Conservation (phyloP, 768 basidiomycete genomes). For the Termitomyces sp. region DNA sequence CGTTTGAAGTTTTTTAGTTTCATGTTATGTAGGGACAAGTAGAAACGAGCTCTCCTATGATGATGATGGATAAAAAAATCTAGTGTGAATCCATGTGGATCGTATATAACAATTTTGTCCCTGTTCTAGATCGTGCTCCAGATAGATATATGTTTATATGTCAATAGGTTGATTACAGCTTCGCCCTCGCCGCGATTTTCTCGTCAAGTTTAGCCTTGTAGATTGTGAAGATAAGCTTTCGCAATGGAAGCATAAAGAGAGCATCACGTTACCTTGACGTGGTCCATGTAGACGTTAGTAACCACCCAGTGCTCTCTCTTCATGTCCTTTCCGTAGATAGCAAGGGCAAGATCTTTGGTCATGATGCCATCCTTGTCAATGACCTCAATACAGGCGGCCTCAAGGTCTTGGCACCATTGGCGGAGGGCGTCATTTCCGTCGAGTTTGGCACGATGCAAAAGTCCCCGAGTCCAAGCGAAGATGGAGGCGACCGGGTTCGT, state of each 20-base stretch:
- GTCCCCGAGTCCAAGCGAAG: conserved; percentile 97
- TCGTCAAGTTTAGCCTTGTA: conserved; percentile 11
- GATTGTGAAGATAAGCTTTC: not conserved
- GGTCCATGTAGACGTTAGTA: conserved; percentile 90
- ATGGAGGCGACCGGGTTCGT: conserved; percentile 99
- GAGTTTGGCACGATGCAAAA: conserved; percentile 89
- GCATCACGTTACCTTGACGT: conserved; percentile 66
- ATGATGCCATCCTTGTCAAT: conserved; percentile 89
- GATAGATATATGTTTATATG: not conserved
- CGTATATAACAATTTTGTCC: not conserved
- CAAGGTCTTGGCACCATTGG: conserved; percentile 74
- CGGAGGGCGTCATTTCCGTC: conserved; percentile 75
- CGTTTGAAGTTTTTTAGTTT: not conserved
- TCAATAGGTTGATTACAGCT: not conserved
- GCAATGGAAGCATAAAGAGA: not conserved
- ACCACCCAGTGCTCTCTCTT: conserved; percentile 96
- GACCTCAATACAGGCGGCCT: conserved; percentile 84
- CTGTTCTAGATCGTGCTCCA: not conserved
- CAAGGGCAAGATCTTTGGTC: conserved; percentile 96
- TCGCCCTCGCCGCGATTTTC: conserved; percentile 8
- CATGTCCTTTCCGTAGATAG: conserved; percentile 89
- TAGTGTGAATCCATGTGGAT: not conserved
- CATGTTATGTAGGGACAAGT: not conserved
- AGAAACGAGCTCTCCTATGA: too few species aligned
- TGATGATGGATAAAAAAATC: not conserved